Evolutionary conservation across 805 yeast genomes (phyloP).

Genomic region (Saccharomycopsis schoenii): DNA sequence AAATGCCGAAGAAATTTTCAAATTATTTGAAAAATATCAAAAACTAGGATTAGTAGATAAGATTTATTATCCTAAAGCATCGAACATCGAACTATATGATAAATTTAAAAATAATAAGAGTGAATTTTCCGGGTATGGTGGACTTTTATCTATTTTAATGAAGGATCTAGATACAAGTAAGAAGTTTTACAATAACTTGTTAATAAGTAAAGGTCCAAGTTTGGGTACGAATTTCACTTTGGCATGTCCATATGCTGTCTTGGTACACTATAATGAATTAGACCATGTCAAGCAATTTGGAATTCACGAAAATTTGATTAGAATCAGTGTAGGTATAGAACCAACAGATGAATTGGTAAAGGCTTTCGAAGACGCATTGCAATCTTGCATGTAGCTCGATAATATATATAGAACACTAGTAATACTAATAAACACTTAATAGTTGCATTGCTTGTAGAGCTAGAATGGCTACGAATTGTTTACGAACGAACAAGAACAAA

Average conservation of each 20-base stretch:
- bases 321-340: conserved; percentile 83
- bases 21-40: conserved; percentile 35
- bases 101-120: conserved; percentile 67
- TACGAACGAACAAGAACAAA: no score
- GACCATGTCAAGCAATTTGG: conserved; percentile 78
- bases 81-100: conserved; percentile 31
- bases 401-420: background rate
- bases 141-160: conserved; percentile 68
- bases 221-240: conserved; percentile 84
- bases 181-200: conserved; percentile 61
- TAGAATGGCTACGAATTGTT: no score
- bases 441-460: no score
- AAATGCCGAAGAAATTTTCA: conserved; percentile 44
- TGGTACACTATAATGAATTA: conserved; percentile 77
- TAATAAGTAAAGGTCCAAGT: conserved; percentile 79
- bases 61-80: conserved; percentile 62
- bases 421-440: no score
- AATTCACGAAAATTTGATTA: conserved; percentile 63
- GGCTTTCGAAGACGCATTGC: conserved; percentile 44
- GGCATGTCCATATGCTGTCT: conserved; percentile 81
- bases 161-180: conserved; percentile 53
- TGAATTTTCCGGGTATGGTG: conserved; percentile 81
- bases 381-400: conserved; percentile 12
- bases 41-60: conserved; percentile 42
- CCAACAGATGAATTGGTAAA: conserved; percentile 46